Conservation (phyloP, 768 basidiomycete genomes). For the Suillus subaureus region DNA sequence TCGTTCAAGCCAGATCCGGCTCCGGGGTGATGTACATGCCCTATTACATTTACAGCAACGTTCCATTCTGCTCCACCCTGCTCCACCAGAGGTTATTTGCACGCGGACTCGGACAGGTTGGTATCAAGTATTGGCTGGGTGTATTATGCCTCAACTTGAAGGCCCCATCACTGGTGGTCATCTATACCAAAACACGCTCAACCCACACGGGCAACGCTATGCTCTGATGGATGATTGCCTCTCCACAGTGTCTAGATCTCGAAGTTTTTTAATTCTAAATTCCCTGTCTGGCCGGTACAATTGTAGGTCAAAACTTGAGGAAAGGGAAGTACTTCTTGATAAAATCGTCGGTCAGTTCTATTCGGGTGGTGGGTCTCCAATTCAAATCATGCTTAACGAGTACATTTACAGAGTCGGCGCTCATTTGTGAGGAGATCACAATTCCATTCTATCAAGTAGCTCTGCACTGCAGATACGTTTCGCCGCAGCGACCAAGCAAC, state of each 20-base stretch:
- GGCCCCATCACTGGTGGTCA: background rate
- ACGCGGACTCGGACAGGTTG: background rate
- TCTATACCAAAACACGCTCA: background rate
- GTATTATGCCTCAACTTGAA: background rate
- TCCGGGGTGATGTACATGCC: background rate
- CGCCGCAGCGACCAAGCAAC: background rate
- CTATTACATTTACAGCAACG: background rate
- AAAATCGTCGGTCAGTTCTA: background rate
- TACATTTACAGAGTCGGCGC: background rate
- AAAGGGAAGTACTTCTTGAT: background rate
- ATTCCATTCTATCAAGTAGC: background rate
- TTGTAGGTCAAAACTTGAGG: background rate
- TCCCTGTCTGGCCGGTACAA: background rate
- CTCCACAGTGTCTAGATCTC: background rate
- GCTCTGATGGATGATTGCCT: background rate
- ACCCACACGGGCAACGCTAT: background rate
- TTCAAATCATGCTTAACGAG: background rate
- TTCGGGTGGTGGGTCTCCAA: background rate
- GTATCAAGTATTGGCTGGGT: background rate
- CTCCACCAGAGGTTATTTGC: background rate
- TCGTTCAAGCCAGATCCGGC: background rate
- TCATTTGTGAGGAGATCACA: background rate
- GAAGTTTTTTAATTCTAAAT: background rate
- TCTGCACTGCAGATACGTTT: background rate
- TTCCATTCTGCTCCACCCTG: background rate